These are phyloP conservation scores for Cercospora sojina DNA, from an alignment of 2,329 filamentous ascomycete genomes.

Conservation along the genomic window DNA sequence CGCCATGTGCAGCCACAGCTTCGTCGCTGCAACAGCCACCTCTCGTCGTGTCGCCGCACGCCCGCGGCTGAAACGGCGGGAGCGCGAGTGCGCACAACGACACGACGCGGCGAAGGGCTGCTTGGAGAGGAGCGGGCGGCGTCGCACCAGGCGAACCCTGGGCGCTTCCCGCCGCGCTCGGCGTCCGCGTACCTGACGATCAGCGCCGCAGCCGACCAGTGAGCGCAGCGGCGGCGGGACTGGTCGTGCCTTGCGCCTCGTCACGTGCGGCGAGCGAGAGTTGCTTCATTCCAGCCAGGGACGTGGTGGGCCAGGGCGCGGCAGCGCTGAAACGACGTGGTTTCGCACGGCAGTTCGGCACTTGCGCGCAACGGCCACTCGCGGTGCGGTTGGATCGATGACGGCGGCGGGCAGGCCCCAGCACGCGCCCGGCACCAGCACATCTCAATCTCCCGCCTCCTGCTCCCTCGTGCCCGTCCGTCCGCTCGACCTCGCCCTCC, in stretches of 20 bases:
- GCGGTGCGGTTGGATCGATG: background rate
- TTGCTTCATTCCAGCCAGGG: background rate
- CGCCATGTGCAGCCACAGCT: background rate
- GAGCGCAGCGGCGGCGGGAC: background rate
- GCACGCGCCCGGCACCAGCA: background rate
- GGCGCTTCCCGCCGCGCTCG: background rate
- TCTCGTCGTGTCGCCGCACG: background rate
- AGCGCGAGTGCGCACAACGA: background rate
- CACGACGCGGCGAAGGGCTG: background rate
- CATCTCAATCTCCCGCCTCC: background rate
- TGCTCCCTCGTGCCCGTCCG: background rate
- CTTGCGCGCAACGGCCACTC: background rate
- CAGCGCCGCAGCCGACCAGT: background rate
- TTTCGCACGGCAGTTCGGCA: background rate
- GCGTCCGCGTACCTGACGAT: background rate
- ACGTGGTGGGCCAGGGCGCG: background rate
- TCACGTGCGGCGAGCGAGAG: background rate
- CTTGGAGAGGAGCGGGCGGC: background rate
- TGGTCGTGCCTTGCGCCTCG: background rate
- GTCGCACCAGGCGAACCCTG: background rate
- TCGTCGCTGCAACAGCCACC: background rate
- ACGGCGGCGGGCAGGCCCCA: background rate
- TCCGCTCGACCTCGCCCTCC: background rate
- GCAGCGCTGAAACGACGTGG: constrained; percentile 1
- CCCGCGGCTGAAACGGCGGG: background rate